phyloP scores from a whole-genome alignment of 352 stramenopile species.

The Pythium monospermum region DNA sequence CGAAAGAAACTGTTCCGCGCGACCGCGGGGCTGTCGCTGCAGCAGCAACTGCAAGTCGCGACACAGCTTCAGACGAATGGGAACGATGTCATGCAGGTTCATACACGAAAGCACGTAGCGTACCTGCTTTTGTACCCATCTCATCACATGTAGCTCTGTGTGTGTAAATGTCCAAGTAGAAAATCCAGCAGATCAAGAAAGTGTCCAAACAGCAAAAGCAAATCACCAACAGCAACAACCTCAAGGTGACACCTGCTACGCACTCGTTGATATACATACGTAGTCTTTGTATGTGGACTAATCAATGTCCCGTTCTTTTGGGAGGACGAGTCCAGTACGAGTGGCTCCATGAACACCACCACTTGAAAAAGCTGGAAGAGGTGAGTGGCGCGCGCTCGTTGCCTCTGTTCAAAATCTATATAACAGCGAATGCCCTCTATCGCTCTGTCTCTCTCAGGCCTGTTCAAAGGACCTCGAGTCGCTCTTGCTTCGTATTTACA shows the following conservation, averaged over 20 bases:
- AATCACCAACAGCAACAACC: constrained; percentile 41
- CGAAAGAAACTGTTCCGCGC: constrained; percentile 65
- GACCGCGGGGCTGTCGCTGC: constrained; percentile 54
- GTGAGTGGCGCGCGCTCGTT: constrained; percentile 13
- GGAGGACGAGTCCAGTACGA: constrained; percentile 43
- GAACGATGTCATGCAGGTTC: constrained; percentile 51
- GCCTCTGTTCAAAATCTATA: neutral
- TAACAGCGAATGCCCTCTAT: neutral
- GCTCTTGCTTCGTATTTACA: constrained; percentile 56
- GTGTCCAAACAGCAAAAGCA: constrained; percentile 55
- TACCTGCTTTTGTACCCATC: too few species aligned
- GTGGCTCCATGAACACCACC: constrained; percentile 61
- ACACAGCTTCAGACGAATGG: constrained; percentile 41
- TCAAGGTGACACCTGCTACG: constrained; percentile 38
- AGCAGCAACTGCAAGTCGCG: constrained; percentile 58
- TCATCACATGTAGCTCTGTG: neutral
- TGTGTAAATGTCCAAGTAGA: constrained; percentile 31
- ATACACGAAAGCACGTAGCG: too few species aligned
- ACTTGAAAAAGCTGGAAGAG: constrained; percentile 62
- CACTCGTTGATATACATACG: too few species aligned
- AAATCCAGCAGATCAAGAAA: constrained; percentile 64
- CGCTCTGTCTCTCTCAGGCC: constrained; percentile 21
- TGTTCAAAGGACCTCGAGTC: constrained; percentile 63
- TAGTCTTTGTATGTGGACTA: too few species aligned
- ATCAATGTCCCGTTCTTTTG: too few species aligned